Percentiles rank a stretch among this genome's conserved stretches.
Evolutionary conservation across 768 basidiomycete genomes (phyloP).

Genomic region (Cystobasidium ongulense): DNA sequence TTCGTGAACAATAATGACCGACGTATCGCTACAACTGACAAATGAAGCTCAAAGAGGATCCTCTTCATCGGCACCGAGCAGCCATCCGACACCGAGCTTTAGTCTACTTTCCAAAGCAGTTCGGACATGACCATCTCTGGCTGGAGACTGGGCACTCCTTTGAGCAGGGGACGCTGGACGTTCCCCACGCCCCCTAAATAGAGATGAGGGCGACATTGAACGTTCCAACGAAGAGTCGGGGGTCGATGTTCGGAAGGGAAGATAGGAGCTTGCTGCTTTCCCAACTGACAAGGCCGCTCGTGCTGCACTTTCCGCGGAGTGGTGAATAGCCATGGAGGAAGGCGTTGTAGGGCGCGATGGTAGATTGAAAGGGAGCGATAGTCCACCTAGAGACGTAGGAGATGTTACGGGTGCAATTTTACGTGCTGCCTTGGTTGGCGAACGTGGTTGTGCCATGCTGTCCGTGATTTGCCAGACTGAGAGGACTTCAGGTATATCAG

Average conservation of each 20-base stretch:
- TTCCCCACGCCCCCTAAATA: background rate
- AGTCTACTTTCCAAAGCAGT: background rate
- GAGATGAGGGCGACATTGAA: background rate
- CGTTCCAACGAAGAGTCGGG: constrained; percentile 8
- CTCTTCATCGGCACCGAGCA: background rate
- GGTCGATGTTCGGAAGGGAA: constrained; percentile 17
- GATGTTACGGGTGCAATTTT: constrained; percentile 41
- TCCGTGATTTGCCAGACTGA: constrained; percentile 67
- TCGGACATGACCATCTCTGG: background rate
- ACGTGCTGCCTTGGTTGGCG: constrained; percentile 45
- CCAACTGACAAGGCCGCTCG: constrained; percentile 71
- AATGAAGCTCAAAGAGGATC: background rate
- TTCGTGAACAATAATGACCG: background rate
- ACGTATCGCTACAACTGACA: background rate
- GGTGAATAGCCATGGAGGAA: constrained; percentile 37
- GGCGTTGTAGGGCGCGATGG: constrained; percentile 44
- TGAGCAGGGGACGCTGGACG: background rate
- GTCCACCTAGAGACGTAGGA: constrained; percentile 52
- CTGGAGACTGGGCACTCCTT: background rate
- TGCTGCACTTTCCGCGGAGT: constrained; percentile 69
- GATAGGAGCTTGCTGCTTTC: constrained; percentile 49
- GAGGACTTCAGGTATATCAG: constrained; percentile 69
- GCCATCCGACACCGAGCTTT: background rate
- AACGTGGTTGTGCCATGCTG: constrained; percentile 54
- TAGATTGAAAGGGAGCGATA: constrained; percentile 54